Evolutionary conservation across 2,329 filamentous ascomycete species (phyloP), one percentile per base, ranked within the genome.

Genomic region (Colletotrichum sp.): DNA sequence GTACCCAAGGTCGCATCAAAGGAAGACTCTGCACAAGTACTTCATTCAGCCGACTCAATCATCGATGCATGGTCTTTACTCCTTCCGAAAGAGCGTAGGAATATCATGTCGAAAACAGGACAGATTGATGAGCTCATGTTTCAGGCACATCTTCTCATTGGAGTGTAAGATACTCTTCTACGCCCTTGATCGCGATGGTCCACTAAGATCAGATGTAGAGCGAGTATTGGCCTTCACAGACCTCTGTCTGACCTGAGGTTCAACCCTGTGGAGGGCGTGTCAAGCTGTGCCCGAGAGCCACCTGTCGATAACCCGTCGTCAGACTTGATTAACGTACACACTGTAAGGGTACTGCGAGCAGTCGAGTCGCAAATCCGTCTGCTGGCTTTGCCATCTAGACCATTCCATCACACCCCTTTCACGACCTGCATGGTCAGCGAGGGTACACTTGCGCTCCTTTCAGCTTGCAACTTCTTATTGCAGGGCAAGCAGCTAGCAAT

Each of bases 361-460:
- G 81, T 84, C 3, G 82, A 87, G 56, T 82, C 81, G 1, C 85
- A 87, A 36, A 81, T 86, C 24, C 81, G 81, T 2, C 81, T 87
- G 0, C 63, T 87, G 14, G 79, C 85, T 1, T 74, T 87, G 5
- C 85, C 86, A 0, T 78, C 77, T 0, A 77, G 77, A 4, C 79
- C 78, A 14, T 85, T 84, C 52, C 73, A 80, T 58, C 85, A 87
- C 69, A 83, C 81, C 0, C 86, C 86, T 0, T 87, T 87, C 55
- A 79, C 78, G 0, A 84, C 83, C 0, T 87, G 86, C 78, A 86
- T 86, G 84, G 75, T 85, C 14, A 85, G 81, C 55, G 82, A 83
- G 21, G 85, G 83, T 0, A 84, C 82, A 0, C 77, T 87, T 4
- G 78, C 82, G 3, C 78, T 83, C 4, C 77, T 83, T 5, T 85